These are phyloP conservation scores for Gypsophila paniculata DNA, from an alignment of 179 eudicot genomes.

Conservation along the genomic window DNA sequence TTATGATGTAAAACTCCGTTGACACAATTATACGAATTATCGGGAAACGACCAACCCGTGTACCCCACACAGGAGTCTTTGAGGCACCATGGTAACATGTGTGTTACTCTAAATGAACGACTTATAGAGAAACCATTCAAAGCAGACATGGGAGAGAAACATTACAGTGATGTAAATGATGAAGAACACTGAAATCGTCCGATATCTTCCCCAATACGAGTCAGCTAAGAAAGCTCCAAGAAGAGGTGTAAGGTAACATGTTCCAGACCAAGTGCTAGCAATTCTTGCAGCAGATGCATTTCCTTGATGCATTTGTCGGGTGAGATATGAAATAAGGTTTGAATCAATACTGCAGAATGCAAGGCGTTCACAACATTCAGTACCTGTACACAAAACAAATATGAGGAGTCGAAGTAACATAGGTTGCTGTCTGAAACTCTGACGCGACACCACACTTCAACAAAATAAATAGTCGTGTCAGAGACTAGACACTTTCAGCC, in stretches of 20 bases:
- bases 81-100: no score
- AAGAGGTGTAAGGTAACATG: constrained; percentile 23
- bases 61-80: no score
- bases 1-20: no score
- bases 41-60: no score
- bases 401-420: no score
- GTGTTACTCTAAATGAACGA: no score
- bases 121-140: not conserved
- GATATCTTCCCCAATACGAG: constrained; percentile 19
- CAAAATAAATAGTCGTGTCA: no score
- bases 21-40: no score
- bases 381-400: constrained; percentile 6
- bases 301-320: constrained; percentile 15
- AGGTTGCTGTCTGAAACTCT: no score
- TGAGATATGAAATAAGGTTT: constrained; percentile 18
- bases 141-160: not conserved
- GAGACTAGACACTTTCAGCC: no score
- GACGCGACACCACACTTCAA: no score
- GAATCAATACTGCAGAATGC: constrained; percentile 16
- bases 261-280: constrained; percentile 16
- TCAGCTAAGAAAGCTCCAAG: constrained; percentile 21
- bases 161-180: constrained; percentile 8
- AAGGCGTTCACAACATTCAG: constrained; percentile 19
- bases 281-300: constrained; percentile 22
- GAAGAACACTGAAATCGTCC: constrained; percentile 11